Evolutionary conservation across 345 rosid genomes (phyloP), one percentile per base, ranked within the genome.

Genomic region (Hibiscus mutabilis): DNA sequence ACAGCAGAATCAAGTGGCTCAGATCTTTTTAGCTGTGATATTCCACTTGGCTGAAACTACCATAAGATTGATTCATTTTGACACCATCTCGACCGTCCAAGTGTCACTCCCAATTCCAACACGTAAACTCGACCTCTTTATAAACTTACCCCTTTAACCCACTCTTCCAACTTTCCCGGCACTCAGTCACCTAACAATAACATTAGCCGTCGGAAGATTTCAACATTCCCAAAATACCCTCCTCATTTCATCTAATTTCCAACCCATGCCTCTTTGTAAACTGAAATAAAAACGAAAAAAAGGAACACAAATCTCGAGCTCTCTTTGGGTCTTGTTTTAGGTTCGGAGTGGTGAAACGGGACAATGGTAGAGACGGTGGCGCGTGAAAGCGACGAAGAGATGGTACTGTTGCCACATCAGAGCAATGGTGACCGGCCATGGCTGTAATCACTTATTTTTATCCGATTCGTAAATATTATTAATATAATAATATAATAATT

Each of bases 371-470:
- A 75, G 56, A 75, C 83, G 71, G 76, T 24, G 73, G 56, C 27
- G 13, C 13, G 16, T 18, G 78, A 78, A 49, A 69, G 16, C 22
- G 91, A 83, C 18, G 99, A 95, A 84, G 97, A 80, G 79, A 78
- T 81, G 66, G 78, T 83, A 25, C 81, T 90, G 64, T 77, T 90
- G 79, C 25, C 81, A 15, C 80, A 62, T 60, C 74, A 77, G 61
- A 73, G 57, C 78, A 80, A 79, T 69, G 90, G 83, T 22, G 98
- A 92, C 66, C 68, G 42, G 1, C 90, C 99, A 5, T 95, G 99
- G 99, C n/a, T n/a, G n/a, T n/a, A n/a, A n/a, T n/a, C n/a, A n/a
- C n/a, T n/a, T n/a, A n/a, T n/a, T n/a, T n/a, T n/a, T n/a, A n/a
- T n/a, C n/a, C n/a, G n/a, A n/a, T n/a, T n/a, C n/a, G n/a, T n/a